These are phyloP conservation scores for Epichloe elymi DNA, from an alignment of 2,329 filamentous ascomycete species.

Conservation along the genomic window DNA sequence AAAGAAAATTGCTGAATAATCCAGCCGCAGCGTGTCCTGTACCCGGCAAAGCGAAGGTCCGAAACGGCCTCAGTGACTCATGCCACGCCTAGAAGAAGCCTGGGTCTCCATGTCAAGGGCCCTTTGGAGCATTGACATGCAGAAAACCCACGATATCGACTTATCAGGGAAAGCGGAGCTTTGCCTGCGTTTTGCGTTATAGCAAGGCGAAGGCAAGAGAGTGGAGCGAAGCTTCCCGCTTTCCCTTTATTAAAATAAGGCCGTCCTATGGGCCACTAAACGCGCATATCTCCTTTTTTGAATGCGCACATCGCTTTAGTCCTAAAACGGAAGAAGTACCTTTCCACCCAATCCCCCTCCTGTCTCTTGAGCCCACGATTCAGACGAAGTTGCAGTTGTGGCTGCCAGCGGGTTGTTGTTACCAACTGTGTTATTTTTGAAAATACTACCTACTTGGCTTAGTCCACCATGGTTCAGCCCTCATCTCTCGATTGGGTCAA, in stretches of 20 bases:
- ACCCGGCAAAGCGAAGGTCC: not conserved
- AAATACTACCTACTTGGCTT: not conserved
- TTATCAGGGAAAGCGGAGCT: too few relatives aligned
- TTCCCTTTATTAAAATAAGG: too few relatives aligned
- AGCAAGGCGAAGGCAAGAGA: too few relatives aligned
- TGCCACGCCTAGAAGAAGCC: not conserved
- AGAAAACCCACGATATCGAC: too few relatives aligned
- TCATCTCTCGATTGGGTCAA: constrained; percentile 21
- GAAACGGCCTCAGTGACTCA: not conserved
- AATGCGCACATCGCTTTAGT: too few relatives aligned
- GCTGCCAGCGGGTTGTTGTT: not conserved
- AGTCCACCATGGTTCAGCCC: not conserved
- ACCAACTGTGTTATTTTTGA: not conserved
- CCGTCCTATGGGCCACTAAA: too few relatives aligned
- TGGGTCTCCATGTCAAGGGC: not conserved
- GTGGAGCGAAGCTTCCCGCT: too few relatives aligned
- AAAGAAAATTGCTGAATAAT: not conserved
- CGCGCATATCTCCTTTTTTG: too few relatives aligned
- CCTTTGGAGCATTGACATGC: not conserved
- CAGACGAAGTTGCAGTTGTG: not conserved
- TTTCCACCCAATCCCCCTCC: too few relatives aligned
- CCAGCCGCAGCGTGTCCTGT: not conserved
- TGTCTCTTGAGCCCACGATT: not conserved
- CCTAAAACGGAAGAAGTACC: too few relatives aligned
- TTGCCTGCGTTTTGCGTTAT: too few relatives aligned